phyloP scores from a whole-genome alignment of 2,329 filamentous ascomycete genomes.

The Curvularia sp. region DNA sequence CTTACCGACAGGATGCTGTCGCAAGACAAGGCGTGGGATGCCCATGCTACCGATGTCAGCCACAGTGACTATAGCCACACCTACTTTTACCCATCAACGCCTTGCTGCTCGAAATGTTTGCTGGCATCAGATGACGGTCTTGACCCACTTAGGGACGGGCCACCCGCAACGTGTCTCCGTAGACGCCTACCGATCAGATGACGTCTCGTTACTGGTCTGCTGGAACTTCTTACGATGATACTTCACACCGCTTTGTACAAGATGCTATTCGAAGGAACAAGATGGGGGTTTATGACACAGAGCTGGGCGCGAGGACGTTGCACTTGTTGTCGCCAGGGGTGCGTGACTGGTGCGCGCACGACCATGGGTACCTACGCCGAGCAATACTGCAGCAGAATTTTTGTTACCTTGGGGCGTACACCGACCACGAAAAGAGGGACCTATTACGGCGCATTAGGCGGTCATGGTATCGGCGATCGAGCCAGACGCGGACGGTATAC shows the following conservation, averaged over 20 bases:
- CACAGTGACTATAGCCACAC: constrained; percentile 16
- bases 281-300: constrained; percentile 4
- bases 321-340: constrained; percentile 11
- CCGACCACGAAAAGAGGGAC: constrained; percentile 14
- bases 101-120: constrained; percentile 7
- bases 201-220: constrained; percentile 17
- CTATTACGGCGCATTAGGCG: constrained; percentile 11
- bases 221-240: constrained; percentile 7
- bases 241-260: constrained; percentile 23
- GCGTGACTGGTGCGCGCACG: constrained; percentile 15
- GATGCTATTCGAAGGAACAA: constrained; percentile 17
- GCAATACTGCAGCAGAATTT: constrained; percentile 14
- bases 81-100: background rate
- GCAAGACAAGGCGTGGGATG: constrained; percentile 12
- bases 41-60: constrained; percentile 9
- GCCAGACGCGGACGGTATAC: constrained; percentile 17
- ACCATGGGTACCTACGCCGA: constrained; percentile 18
- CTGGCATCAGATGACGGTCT: constrained; percentile 19
- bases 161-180: constrained; percentile 28
- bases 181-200: constrained; percentile 17
- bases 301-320: constrained; percentile 11
- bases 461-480: constrained; percentile 20
- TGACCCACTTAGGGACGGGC: constrained; percentile 22
- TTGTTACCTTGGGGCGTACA: constrained; percentile 23
- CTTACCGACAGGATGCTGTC: constrained; percentile 8